Percentiles rank a stretch among this genome's conserved stretches.
phyloP scores from a whole-genome alignment of 441 rosid genomes.

The Manihot esculenta region DNA sequence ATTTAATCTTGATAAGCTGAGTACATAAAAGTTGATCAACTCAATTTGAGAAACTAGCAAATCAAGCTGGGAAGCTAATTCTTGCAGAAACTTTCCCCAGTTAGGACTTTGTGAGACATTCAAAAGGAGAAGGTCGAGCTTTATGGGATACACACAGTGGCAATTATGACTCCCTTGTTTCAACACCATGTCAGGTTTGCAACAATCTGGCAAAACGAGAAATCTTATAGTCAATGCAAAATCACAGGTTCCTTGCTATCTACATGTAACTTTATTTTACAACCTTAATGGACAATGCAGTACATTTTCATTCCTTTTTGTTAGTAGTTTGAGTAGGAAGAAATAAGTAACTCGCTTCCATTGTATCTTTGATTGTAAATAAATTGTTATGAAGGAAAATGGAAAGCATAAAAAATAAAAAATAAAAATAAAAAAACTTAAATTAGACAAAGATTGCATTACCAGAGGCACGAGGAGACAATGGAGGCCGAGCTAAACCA shows the following conservation, averaged over 20 bases:
- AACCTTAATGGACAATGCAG: not conserved
- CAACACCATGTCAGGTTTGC: slow-evolving; percentile 71
- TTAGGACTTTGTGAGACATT: slow-evolving; percentile 78
- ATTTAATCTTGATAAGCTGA: slow-evolving; percentile 68
- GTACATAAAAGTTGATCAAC: slow-evolving; percentile 72
- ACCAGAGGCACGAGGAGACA: slow-evolving; percentile 69
- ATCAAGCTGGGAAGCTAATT: slow-evolving; percentile 78
- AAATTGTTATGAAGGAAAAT: not conserved
- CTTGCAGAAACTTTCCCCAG: slow-evolving; percentile 57
- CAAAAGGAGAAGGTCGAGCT: slow-evolving; percentile 85
- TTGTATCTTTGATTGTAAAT: not conserved
- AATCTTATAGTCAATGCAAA: slow-evolving; percentile 11
- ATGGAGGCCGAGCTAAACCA: slow-evolving; percentile 72
- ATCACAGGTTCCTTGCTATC: not conserved
- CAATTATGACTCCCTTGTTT: slow-evolving; percentile 72
- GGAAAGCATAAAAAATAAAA: slow-evolving; percentile 4
- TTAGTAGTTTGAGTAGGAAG: slow-evolving; percentile 4
- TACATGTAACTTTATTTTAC: not conserved
- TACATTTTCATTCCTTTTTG: not conserved
- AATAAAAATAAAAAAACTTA: not conserved
- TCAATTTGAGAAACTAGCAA: slow-evolving; percentile 75
- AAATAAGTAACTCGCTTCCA: not conserved
- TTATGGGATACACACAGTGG: slow-evolving; percentile 91
- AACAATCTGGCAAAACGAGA: slow-evolving; percentile 60
- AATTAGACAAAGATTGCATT: slow-evolving; percentile 25